Evolutionary conservation across 2,329 filamentous ascomycete genomes (phyloP).

Genomic region (Penicillium sp.): DNA sequence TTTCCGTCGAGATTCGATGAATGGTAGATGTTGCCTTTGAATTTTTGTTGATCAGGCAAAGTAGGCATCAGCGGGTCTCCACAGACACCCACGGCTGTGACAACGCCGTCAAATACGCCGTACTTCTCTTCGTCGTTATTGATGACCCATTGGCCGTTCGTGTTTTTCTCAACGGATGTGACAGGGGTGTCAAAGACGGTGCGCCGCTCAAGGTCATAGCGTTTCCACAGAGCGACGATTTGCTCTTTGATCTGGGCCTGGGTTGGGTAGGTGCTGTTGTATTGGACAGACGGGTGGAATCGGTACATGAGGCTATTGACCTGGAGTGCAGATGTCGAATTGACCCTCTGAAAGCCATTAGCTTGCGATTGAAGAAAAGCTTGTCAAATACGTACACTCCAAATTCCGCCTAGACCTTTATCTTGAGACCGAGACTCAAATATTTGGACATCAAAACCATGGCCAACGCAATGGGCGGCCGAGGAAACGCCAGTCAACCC

Average conservation of each 20-base stretch:
- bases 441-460: constrained; percentile 78
- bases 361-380: not conserved
- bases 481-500: constrained; percentile 75
- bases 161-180: constrained; percentile 67
- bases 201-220: constrained; percentile 68
- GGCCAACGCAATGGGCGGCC: constrained; percentile 78
- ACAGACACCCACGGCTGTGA: constrained; percentile 77
- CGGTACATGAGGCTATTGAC: constrained; percentile 87
- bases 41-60: constrained; percentile 69
- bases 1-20: constrained; percentile 74
- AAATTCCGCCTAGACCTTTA: constrained; percentile 70
- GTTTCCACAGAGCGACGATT: constrained; percentile 70
- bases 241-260: constrained; percentile 73
- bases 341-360: constrained; percentile 60
- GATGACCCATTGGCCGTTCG: constrained; percentile 71
- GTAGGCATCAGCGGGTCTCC: constrained; percentile 73
- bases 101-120: constrained; percentile 74
- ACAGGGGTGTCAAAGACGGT: constrained; percentile 73
- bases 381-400: constrained; percentile 60
- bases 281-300: constrained; percentile 78
- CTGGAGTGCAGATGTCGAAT: constrained; percentile 78
- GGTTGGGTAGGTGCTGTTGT: constrained; percentile 73
- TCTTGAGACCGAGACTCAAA: constrained; percentile 71
- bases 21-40: constrained; percentile 71
- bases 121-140: constrained; percentile 69